Conservation (phyloP, 1,284 basidiomycete genomes). For the Volvariella surrecta region DNA sequence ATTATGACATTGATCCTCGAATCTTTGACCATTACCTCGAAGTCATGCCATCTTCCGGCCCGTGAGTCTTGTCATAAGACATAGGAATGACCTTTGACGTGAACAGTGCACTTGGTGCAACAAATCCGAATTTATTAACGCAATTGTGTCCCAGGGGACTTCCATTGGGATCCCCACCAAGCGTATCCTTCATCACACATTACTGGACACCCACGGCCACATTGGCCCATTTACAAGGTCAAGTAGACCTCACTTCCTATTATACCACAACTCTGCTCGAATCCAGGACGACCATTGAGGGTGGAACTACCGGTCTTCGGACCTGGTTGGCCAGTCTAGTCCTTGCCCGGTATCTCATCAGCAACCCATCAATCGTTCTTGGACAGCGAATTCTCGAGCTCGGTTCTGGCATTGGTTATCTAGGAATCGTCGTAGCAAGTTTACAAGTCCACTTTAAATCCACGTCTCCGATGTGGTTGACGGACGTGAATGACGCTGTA, state of each 20-base stretch:
- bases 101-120: conserved; percentile 14
- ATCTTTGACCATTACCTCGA: conserved; percentile 55
- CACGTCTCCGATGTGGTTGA: conserved; percentile 36
- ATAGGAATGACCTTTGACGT: conserved; percentile 5
- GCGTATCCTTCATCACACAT: conserved; percentile 57
- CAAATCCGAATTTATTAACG: conserved; percentile 11
- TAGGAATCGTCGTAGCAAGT: conserved; percentile 52
- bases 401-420: conserved; percentile 65
- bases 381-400: conserved; percentile 53
- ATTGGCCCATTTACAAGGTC: neutral
- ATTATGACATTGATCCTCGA: conserved; percentile 52
- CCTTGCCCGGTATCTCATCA: conserved; percentile 55
- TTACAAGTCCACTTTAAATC: conserved; percentile 28
- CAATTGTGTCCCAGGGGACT: conserved; percentile 18
- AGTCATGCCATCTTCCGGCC: conserved; percentile 28
- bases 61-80: conserved; percentile 19
- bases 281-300: conserved; percentile 62
- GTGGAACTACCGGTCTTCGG: conserved; percentile 67
- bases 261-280: conserved; percentile 54
- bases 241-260: conserved; percentile 18
- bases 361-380: conserved; percentile 38
- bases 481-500: conserved; percentile 59
- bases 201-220: conserved; percentile 23
- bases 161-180: conserved; percentile 25
- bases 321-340: conserved; percentile 70